Conservation (phyloP, 148 eudicot genomes). For the Chenopodium suecicum region DNA sequence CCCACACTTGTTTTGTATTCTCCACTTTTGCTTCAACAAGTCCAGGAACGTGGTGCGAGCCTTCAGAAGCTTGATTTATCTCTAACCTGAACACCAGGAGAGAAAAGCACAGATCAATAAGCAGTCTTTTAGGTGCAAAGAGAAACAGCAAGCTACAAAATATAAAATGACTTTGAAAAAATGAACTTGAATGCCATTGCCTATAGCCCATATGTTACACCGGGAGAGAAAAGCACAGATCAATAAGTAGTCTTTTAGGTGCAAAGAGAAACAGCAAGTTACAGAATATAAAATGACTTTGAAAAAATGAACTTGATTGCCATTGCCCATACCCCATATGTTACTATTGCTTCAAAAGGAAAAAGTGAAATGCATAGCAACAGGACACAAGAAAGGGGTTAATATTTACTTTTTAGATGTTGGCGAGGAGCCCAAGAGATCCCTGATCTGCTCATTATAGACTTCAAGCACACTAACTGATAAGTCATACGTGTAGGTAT, state of each 20-base stretch:
- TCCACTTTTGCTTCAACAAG: slow-evolving; percentile 83
- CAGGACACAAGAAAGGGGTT: neutral
- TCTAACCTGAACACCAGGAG: slow-evolving; percentile 53
- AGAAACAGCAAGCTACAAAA: no score
- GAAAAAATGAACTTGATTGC: neutral
- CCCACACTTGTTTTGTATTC: slow-evolving; percentile 74
- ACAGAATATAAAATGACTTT: no score
- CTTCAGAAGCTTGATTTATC: slow-evolving; percentile 87
- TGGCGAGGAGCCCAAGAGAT: slow-evolving; percentile 59
- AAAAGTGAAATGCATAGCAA: neutral
- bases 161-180: no score
- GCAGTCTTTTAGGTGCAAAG: neutral
- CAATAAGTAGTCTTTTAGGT: no score
- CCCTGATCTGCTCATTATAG: slow-evolving; percentile 94
- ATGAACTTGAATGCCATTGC: no score
- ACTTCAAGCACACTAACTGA: slow-evolving; percentile 97
- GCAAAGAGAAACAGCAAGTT: no score
- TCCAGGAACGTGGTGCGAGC: slow-evolving; percentile 84
- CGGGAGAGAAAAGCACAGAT: no score
- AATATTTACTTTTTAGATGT: slow-evolving; percentile 59
- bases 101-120: neutral
- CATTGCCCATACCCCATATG: neutral
- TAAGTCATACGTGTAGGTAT: slow-evolving; percentile 56
- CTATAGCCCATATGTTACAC: no score
- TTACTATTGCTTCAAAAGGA: neutral